Percentiles rank a stretch among this genome's conserved stretches.
Evolutionary conservation across 768 basidiomycete species (phyloP).

Genomic region (Lactarius sp.): DNA sequence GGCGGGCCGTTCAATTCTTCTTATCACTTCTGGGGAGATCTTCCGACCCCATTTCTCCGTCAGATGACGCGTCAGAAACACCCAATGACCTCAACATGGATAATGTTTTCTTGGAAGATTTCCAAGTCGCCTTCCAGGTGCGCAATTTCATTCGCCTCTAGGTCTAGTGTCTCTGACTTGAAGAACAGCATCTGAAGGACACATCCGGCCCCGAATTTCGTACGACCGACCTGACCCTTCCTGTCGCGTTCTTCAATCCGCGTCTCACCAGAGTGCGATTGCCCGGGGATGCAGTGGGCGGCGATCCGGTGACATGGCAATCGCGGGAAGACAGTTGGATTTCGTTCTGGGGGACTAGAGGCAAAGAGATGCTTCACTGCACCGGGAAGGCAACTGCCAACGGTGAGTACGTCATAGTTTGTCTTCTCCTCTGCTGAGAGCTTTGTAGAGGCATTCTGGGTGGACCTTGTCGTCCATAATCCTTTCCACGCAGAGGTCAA

Average conservation of each 20-base stretch:
- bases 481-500: conserved; percentile 72
- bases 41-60: conserved; percentile 23
- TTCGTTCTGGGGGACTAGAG: conserved; percentile 50
- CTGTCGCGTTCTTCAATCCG: conserved; percentile 60
- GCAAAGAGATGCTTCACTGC: conserved; percentile 49
- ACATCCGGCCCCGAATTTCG: conserved; percentile 45
- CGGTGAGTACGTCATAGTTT: conserved; percentile 39
- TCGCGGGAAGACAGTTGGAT: conserved; percentile 62
- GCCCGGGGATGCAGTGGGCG: conserved; percentile 43
- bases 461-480: conserved; percentile 66
- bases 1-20: conserved; percentile 73
- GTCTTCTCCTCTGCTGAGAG: conserved; percentile 12
- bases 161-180: conserved; percentile 6
- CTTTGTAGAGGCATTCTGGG: conserved; percentile 64
- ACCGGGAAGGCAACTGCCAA: conserved; percentile 57
- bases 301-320: conserved; percentile 51
- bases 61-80: conserved; percentile 19
- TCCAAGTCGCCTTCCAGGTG: conserved; percentile 81
- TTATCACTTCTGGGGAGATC: conserved; percentile 61
- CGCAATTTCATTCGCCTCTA: conserved; percentile 22
- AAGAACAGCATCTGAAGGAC: conserved; percentile 61
- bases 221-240: conserved; percentile 49
- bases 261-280: conserved; percentile 55
- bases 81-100: conserved; percentile 37
- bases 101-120: conserved; percentile 80